Percentiles rank a stretch among this genome's conserved stretches.
These are phyloP conservation scores for Pouteria glomerata DNA, from an alignment of 148 eudicot species.

Conservation along the genomic window DNA sequence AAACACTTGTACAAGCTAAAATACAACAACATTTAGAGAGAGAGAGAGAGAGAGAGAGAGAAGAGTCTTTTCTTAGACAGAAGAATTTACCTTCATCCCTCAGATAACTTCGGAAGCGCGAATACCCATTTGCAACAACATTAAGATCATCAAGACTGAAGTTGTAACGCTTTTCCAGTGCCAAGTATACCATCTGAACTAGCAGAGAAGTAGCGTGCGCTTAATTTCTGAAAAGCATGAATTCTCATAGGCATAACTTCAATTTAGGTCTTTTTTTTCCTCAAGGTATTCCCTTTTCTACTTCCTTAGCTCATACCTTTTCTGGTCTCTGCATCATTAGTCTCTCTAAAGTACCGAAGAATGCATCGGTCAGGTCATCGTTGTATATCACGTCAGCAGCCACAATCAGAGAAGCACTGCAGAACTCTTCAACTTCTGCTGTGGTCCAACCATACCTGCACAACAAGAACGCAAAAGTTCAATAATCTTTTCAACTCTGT, in stretches of 20 bases:
- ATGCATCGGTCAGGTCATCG: constrained; percentile 84
- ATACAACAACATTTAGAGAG: too few relatives aligned
- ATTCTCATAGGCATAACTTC: background rate
- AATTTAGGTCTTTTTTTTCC: background rate
- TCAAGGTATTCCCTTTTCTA: background rate
- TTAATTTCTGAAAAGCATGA: background rate
- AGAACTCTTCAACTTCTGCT: constrained; percentile 59
- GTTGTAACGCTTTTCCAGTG: constrained; percentile 87
- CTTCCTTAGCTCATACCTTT: constrained; percentile 45
- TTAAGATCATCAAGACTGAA: constrained; percentile 69
- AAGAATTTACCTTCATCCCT: constrained; percentile 23
- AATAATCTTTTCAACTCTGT: background rate
- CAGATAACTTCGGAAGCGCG: constrained; percentile 59
- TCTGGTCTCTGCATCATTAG: constrained; percentile 50
- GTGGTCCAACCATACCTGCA: constrained; percentile 64
- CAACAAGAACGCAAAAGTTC: constrained; percentile 2
- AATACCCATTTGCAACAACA: constrained; percentile 81
- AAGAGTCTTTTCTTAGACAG: background rate
- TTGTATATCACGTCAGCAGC: constrained; percentile 99
- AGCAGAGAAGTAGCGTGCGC: background rate
- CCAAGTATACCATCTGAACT: constrained; percentile 67
- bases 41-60: too few relatives aligned
- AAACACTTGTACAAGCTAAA: background rate
- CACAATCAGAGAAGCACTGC: constrained; percentile 62
- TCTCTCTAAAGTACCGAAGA: constrained; percentile 55